These are phyloP conservation scores for Draba incana DNA, from an alignment of 345 rosid species.

Conservation along the genomic window DNA sequence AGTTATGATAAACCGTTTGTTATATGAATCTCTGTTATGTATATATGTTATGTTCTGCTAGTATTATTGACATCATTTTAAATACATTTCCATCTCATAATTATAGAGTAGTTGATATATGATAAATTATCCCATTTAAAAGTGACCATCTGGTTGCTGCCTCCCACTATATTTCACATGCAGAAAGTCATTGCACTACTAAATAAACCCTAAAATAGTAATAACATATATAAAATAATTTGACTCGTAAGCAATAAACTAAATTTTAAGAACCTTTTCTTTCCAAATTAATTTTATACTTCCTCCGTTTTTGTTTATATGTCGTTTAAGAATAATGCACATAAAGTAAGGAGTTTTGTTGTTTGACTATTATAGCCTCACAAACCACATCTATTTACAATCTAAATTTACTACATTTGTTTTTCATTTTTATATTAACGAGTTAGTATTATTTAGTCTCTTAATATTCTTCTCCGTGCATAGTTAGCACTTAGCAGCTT, in stretches of 20 bases:
- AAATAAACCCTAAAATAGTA: slow-evolving; percentile 22
- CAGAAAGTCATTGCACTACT: slow-evolving; percentile 14
- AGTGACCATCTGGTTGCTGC: slow-evolving; percentile 13
- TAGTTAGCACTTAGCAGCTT: no score
- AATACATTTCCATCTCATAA: slow-evolving; percentile 7
- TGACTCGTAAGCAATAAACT: background rate
- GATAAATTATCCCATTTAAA: background rate
- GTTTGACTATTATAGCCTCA: no score
- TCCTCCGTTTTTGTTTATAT: no score
- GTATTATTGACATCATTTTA: slow-evolving; percentile 23
- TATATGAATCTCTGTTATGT: slow-evolving; percentile 7
- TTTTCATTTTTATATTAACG: no score
- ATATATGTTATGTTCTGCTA: background rate
- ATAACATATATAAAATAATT: background rate
- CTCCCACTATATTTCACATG: slow-evolving; percentile 28
- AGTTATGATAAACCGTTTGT: slow-evolving; percentile 11
- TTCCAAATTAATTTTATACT: background rate
- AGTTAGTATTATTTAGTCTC: no score
- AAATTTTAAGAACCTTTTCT: background rate
- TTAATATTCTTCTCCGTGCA: no score
- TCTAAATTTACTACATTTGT: no score
- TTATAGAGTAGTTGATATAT: slow-evolving; percentile 9
- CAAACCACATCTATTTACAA: no score
- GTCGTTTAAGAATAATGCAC: no score
- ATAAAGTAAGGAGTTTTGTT: no score